A percentile compares a stretch with the other conserved stretches of the same genome.
Conservation (phyloP, 2,329 filamentous ascomycete species). For the Claviceps citrina region DNA sequence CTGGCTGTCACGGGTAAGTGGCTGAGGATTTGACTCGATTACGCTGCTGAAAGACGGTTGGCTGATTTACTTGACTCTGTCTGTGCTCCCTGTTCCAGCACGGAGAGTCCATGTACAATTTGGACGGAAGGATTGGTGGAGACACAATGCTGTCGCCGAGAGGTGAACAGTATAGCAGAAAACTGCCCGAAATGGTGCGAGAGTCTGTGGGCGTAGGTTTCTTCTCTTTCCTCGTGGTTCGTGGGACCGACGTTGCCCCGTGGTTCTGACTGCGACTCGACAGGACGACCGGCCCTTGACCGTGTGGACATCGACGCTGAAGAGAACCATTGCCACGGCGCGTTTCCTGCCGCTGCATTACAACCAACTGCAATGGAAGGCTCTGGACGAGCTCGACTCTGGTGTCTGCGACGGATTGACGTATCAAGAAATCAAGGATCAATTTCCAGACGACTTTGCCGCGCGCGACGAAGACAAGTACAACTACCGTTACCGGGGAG, state of each 20-base stretch:
- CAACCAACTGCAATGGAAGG: slow-evolving; percentile 97
- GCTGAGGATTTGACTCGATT: not conserved
- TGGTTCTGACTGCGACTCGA: slow-evolving; percentile 5
- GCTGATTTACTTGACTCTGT: not conserved
- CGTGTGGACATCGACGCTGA: slow-evolving; percentile 49
- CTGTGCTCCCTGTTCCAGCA: slow-evolving; percentile 38
- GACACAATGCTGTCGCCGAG: slow-evolving; percentile 76
- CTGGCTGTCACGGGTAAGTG: slow-evolving; percentile 77
- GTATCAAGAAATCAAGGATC: slow-evolving; percentile 83
- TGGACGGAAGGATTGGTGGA: slow-evolving; percentile 80
- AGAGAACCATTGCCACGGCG: slow-evolving; percentile 81
- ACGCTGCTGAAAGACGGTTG: not conserved
- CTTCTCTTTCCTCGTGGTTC: not conserved
- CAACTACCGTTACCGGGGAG: slow-evolving; percentile 96
- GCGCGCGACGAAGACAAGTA: slow-evolving; percentile 97
- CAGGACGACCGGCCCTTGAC: slow-evolving; percentile 46
- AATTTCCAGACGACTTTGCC: slow-evolving; percentile 85
- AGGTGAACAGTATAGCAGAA: slow-evolving; percentile 73
- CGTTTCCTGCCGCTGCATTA: slow-evolving; percentile 66
- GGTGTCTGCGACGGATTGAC: slow-evolving; percentile 94
- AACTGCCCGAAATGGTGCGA: slow-evolving; percentile 69
- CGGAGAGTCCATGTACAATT: slow-evolving; percentile 85
- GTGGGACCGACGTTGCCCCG: not conserved
- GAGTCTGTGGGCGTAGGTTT: slow-evolving; percentile 67
- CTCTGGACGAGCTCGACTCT: slow-evolving; percentile 88